Evolutionary conservation across 2,329 filamentous ascomycete species (phyloP), one percentile per base, ranked within the genome.

Genomic region (Penicillium psychrosexuale): DNA sequence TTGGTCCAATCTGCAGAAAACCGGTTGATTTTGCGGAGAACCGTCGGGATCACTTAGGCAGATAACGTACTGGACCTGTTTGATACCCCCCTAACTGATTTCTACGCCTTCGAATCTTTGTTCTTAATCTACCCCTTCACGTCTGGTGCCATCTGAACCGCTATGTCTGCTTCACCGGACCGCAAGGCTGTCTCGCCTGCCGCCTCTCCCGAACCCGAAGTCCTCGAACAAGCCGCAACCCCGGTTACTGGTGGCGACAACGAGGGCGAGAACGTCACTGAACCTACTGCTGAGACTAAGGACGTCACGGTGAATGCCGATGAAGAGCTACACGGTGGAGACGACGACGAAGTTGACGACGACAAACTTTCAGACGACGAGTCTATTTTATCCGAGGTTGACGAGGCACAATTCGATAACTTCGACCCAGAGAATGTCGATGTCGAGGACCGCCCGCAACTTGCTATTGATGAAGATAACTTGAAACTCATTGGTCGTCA

Each of bases 381-480:
- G 61, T 86, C 84, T 3, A 78, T 80, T 9, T 76, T 87, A 30
- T 85, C 84, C 15, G 84, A 87, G 66, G 77, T 87, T 49, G 83
- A 87, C 62, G 84, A 87, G 66, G 81, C 81, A 38, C 82, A 86
- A 66, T 85, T 87, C 61, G 82, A 84, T 58, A 80, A 86, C 64
- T 87, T 87, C 64, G 82, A 87, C 63, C 80, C 82, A 0, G 78
- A 78, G 54, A 81, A 83, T 50, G 79, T 87, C 38, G 80, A 82
- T 52, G 81, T 87, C 56, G 82, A 85, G 43, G 82, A 84, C 60
- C 80, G 82, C 53, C 80, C 82, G 4, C 76, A 80, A 39, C 76
- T 83, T 42, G 78, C 79, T 9, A 82, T 86, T 28, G 84, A 87
- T 60, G 83, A 85, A 58, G 80, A 81, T 58, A 86, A 84, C 53